Conservation (phyloP, 352 stramenopile species). For the Blastocystis hominis region DNA sequence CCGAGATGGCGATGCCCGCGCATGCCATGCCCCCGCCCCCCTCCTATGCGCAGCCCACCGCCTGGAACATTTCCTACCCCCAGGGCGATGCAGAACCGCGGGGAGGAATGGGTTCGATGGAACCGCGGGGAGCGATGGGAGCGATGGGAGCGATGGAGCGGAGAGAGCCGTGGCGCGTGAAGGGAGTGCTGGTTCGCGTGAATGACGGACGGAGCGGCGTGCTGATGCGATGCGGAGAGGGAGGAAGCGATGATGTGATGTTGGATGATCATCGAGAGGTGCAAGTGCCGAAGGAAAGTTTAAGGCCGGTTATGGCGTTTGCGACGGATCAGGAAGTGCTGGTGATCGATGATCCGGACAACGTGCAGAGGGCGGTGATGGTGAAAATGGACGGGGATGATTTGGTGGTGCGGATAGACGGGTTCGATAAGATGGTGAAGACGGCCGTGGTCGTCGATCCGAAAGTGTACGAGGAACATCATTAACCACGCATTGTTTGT, state of each 20-base stretch:
- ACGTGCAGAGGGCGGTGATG: not conserved
- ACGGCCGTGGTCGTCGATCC: not conserved
- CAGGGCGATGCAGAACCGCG: not conserved
- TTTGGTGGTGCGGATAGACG: not conserved
- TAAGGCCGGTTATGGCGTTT: not conserved
- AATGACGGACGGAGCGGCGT: not conserved
- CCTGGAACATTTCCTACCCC: not conserved
- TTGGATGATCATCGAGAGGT: not conserved
- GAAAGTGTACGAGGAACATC: not conserved
- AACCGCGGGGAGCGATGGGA: not conserved
- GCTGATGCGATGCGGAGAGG: not conserved
- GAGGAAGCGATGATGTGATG: not conserved
- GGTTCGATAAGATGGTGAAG: not conserved
- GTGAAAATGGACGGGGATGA: not conserved
- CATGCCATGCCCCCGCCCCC: not conserved
- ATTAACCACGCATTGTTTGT: not conserved
- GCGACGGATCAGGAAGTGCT: not conserved
- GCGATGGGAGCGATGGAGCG: not conserved
- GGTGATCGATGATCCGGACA: not conserved
- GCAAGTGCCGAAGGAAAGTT: not conserved
- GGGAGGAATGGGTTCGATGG: not conserved
- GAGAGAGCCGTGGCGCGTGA: not conserved
- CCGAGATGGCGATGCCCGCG: slow-evolving; percentile 18
- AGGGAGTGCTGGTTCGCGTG: not conserved
- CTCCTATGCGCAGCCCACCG: not conserved